Base-by-base conservation (phyloP, 2,329 filamentous ascomycete species). In the Macroventuria anomochaeta region DNA sequence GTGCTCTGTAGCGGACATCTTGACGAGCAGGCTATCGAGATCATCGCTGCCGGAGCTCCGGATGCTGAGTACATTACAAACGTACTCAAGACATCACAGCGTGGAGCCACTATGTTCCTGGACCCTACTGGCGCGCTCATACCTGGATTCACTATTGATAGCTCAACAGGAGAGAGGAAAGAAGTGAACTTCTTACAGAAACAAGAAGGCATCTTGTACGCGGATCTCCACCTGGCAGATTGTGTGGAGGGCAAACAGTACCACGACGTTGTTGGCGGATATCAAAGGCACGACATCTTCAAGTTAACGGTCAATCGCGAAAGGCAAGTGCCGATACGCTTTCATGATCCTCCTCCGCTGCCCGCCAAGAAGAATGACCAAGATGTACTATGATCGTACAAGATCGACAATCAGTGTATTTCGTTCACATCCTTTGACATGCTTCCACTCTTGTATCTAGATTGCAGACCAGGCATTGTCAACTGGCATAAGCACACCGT, bases 191-290 rank as follows among this genome's bases (percentile, higher is more conserved):
- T 73, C 7, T 43, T 84, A 12, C 79, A 82, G 23, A 58, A 69
- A 0, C 68, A 77, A 11, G 81, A 84, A 55, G 81, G 74, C 0
- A 77, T 85, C 6, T 39, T 82, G 7, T 84, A 84, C 59, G 80
- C 80, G 0, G 80, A 84, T 51, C 52, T 85, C 53, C 71, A 83
- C 60, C 53, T 84, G 4, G 71, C 74, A 0, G 73, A 78, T 3
- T 83, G 80, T 32, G 69, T 85, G 0, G 82, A 85, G 57, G 79
- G 79, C 0, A 85, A 85, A 58, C 82, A 84, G 62, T 84, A 80
- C 55, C 82, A 84, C 53, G 83, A 85, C 65, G 75, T 83, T 2
- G 80, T 81, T 1, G 82, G 82, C 0, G 81, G 81, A 0, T 84
- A 85, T 66, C 83, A 85, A 63, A 69, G 83, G 2, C 64, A 81